Base-by-base conservation (phyloP, 2,329 filamentous ascomycete genomes). In the Grosmannia penicillata region DNA sequence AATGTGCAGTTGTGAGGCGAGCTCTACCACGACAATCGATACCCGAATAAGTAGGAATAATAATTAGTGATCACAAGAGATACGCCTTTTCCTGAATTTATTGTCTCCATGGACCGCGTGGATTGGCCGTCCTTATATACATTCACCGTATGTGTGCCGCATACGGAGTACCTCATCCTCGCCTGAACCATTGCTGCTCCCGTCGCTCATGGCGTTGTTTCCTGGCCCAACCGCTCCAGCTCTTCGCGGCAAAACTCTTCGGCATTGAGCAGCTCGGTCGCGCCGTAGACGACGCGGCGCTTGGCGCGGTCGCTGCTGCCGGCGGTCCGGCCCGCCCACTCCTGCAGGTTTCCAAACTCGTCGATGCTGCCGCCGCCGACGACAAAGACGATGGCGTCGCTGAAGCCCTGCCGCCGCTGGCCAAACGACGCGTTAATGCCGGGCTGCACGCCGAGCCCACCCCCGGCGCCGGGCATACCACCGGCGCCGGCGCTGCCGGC, bases 281-380 rank as follows among this genome's bases (percentile, higher is more conserved):
- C 93, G 15, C 91, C 91, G 57, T 98, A 98, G 1, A 96, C 82
- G 9, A 98, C 82, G 46, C 86, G 71, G 59, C 83, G 81, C 56
- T 75, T 80, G 18, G 74, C 69, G 8, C 75, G 70, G 39, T 73
- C 71, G 25, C 36, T 37, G 26, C 60, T 60, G 13, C 75, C 75
- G 34, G 68, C 66, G 4, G 84, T 86, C 47, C 89, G 71, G 56
- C 75, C 76, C 6, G 89, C 85, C 91, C 91, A 98, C 54, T 96
- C 91, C 55, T 94, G 85, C 55, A 98, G 57, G 58, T 98, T 98
- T 17, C 87, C 89, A 55, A 96, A 98, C 57, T 98, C 91, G 50
- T 98, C 91, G 83, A 98, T 96, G 55, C 86, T 95, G 30, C 91
- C 91, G 33, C 93, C 91, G 4, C 91, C 91, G 4, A 93, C 85